Conservation (phyloP, 129 eudicot species). For the Erigeron canadensis region DNA sequence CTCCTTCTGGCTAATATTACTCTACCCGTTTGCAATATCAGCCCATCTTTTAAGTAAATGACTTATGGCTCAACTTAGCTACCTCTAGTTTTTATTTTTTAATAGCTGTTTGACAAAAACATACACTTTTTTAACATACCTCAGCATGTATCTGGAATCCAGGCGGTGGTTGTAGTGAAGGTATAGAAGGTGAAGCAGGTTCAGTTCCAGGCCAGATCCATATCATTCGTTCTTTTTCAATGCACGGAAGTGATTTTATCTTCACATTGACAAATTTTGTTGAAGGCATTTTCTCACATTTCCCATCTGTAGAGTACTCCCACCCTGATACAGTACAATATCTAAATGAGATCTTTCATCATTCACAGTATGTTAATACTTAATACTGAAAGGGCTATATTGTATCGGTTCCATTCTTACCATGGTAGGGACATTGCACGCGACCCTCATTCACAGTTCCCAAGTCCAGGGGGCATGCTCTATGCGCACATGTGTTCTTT, state of each 20-base stretch:
- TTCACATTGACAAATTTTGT: constrained; percentile 72
- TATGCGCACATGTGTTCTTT: constrained; percentile 92
- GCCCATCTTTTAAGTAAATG: too few relatives aligned
- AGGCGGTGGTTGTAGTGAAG: constrained; percentile 81
- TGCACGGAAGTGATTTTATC: constrained; percentile 76
- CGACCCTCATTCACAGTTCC: constrained; percentile 95
- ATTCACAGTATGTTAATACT: neutral
- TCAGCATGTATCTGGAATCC: constrained; percentile 96
- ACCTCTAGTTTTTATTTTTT: too few relatives aligned
- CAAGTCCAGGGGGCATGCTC: constrained; percentile 96
- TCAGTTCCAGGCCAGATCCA: constrained; percentile 99
- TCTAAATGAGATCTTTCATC: neutral
- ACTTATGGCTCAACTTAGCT: too few relatives aligned
- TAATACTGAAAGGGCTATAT: neutral
- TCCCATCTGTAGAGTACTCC: constrained; percentile 91
- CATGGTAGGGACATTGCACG: constrained; percentile 96
- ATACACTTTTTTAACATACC: constrained; percentile 36
- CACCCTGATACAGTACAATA: constrained; percentile 50
- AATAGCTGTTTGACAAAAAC: too few relatives aligned
- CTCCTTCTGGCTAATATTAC: too few relatives aligned
- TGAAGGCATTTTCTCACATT: constrained; percentile 98
- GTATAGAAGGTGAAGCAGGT: constrained; percentile 69
- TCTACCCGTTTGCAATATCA: too few relatives aligned
- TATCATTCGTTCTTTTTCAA: constrained; percentile 92
- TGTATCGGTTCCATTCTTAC: constrained; percentile 26